Percentiles rank a stretch among this genome's conserved stretches.
Conservation (phyloP, 495 filamentous ascomycete species). For the Lepidopterella palustris region DNA sequence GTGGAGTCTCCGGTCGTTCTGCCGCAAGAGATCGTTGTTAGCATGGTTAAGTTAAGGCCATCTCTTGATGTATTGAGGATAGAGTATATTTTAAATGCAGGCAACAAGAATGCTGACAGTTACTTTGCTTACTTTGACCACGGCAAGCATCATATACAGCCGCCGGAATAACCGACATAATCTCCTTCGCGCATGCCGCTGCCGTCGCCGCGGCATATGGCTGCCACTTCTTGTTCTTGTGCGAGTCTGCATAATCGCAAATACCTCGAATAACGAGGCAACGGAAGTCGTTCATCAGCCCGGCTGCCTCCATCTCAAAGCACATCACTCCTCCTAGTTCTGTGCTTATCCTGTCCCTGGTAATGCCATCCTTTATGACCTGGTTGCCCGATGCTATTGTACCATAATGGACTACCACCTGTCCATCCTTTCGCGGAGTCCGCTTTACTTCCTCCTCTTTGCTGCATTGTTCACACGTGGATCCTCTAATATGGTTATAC, state of each 20-base stretch:
- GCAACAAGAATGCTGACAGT: neutral
- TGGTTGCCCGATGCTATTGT: conserved; percentile 25
- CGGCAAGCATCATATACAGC: neutral
- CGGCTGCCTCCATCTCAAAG: conserved; percentile 31
- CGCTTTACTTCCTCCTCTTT: neutral
- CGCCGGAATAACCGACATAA: conserved; percentile 5
- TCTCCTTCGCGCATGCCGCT: conserved; percentile 17
- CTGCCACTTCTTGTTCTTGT: conserved; percentile 28
- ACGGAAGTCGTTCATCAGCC: conserved; percentile 13
- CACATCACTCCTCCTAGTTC: conserved; percentile 19
- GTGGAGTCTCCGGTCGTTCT: neutral
- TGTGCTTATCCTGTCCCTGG: conserved; percentile 11
- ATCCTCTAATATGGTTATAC: neutral
- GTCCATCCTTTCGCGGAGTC: conserved; percentile 1
- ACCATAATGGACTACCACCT: conserved; percentile 21
- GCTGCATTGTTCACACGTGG: neutral
- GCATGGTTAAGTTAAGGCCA: neutral
- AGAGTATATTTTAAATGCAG: neutral
- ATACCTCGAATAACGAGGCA: conserved; percentile 25
- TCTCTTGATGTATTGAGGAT: neutral
- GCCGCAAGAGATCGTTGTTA: neutral
- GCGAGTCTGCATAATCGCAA: conserved; percentile 27
- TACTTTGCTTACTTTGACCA: neutral
- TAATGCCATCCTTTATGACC: conserved; percentile 17
- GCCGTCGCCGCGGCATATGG: conserved; percentile 20